phyloP scores from a whole-genome alignment of 805 yeast genomes.

The Wickerhamiella domercqiae region DNA sequence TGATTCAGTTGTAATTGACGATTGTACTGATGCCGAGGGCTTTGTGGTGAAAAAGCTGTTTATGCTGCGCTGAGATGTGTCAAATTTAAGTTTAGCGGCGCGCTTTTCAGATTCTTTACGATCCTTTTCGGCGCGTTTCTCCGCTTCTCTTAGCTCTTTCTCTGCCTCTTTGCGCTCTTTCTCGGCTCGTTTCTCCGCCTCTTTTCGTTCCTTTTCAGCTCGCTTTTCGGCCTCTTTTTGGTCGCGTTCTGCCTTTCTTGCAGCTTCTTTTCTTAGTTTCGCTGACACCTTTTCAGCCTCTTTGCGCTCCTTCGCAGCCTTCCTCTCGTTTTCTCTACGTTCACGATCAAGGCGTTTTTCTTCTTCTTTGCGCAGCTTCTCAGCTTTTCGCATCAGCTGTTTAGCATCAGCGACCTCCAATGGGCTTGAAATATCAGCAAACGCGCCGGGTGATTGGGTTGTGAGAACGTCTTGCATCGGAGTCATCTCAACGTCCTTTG shows the following conservation, averaged over 20 bases:
- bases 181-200: constrained; percentile 6
- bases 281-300: constrained; percentile 17
- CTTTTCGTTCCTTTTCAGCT: constrained; percentile 10
- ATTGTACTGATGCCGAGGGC: constrained; percentile 5
- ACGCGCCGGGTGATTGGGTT: not conserved
- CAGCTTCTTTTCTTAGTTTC: constrained; percentile 16
- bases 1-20: constrained; percentile 2
- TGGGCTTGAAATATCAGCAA: no score
- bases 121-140: constrained; percentile 12
- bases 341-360: constrained; percentile 15
- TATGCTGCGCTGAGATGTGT: constrained; percentile 14
- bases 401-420: no score
- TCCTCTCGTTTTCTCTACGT: constrained; percentile 13
- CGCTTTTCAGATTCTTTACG: constrained; percentile 12
- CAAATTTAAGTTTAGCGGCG: constrained; percentile 8
- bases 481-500: no score
- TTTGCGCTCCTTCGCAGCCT: constrained; percentile 10
- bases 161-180: constrained; percentile 7
- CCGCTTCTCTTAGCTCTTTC: constrained; percentile 15
- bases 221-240: constrained; percentile 12
- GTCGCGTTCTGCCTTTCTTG: constrained; percentile 13
- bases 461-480: no score
- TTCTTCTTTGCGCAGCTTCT: constrained; percentile 15
- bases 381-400: constrained; percentile 17
- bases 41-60: constrained; percentile 14